A percentile compares a stretch with the other conserved stretches of the same genome.
Evolutionary conservation across 2,329 filamentous ascomycete genomes (phyloP).

Genomic region (Trichophyton mentagrophytes): DNA sequence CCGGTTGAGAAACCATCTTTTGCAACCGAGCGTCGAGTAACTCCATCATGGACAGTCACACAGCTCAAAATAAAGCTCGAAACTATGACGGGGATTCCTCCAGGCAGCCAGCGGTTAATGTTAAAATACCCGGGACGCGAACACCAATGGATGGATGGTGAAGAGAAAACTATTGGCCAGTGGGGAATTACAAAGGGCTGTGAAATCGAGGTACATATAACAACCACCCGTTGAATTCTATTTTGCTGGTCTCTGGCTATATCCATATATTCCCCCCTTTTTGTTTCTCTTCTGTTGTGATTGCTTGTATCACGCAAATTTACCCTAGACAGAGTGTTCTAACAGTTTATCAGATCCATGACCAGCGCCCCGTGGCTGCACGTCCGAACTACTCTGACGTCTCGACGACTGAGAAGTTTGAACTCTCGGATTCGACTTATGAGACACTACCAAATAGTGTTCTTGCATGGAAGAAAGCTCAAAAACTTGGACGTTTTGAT

Average conservation of each 20-base stretch:
- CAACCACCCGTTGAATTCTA: neutral
- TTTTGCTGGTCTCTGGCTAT: neutral
- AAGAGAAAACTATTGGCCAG: slow-evolving; percentile 54
- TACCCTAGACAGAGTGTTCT: neutral
- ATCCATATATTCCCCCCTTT: neutral
- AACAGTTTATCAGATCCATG: slow-evolving; percentile 49
- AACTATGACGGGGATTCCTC: slow-evolving; percentile 82
- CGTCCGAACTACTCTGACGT: slow-evolving; percentile 72
- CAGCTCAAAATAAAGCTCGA: slow-evolving; percentile 81
- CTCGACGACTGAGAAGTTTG: slow-evolving; percentile 74
- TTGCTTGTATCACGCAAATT: neutral
- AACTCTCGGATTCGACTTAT: slow-evolving; percentile 76
- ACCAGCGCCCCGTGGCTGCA: slow-evolving; percentile 62
- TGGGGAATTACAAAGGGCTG: slow-evolving; percentile 30
- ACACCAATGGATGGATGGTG: slow-evolving; percentile 52
- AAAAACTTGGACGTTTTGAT: slow-evolving; percentile 93
- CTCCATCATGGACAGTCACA: slow-evolving; percentile 77
- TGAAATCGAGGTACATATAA: slow-evolving; percentile 31
- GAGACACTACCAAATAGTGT: slow-evolving; percentile 77
- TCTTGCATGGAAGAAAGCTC: slow-evolving; percentile 85
- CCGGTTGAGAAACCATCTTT: slow-evolving; percentile 22
- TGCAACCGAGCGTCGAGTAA: slow-evolving; percentile 78
- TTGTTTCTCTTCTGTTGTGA: neutral
- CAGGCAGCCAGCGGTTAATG: slow-evolving; percentile 60
- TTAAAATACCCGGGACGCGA: slow-evolving; percentile 52